Conservation (phyloP, 345 rosid genomes). For the Eucalyptus polyanthemos region DNA sequence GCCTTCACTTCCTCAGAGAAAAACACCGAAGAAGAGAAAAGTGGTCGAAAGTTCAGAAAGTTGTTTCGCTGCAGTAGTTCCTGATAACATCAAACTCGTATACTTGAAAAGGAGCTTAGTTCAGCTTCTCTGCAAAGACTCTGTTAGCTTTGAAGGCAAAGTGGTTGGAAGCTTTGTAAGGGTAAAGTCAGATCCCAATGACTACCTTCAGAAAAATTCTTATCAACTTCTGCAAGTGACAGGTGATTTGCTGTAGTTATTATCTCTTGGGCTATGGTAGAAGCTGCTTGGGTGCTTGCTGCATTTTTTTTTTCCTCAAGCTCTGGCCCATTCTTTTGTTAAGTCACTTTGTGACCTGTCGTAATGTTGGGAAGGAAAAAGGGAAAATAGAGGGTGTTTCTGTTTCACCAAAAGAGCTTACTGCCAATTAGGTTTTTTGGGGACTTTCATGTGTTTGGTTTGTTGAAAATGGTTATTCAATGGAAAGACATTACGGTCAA, state of each 20-base stretch:
- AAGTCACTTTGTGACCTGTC: neutral
- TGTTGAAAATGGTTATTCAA: neutral
- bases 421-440: neutral
- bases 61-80: constrained; percentile 49
- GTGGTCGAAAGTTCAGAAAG: constrained; percentile 24
- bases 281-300: neutral
- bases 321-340: neutral
- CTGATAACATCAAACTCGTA: constrained; percentile 55
- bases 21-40: constrained; percentile 4
- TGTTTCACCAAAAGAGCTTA: neutral
- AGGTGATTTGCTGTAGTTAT: constrained; percentile 21
- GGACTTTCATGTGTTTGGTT: neutral
- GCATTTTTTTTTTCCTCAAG: neutral
- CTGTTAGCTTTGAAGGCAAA: constrained; percentile 38
- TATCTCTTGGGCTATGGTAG: neutral
- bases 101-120: constrained; percentile 70
- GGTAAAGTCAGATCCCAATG: constrained; percentile 62
- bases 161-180: constrained; percentile 63
- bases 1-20: constrained; percentile 7
- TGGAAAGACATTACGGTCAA: neutral
- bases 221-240: constrained; percentile 63
- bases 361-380: neutral
- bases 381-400: neutral
- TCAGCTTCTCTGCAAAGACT: constrained; percentile 30
- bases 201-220: constrained; percentile 55